These are phyloP conservation scores for Colletotrichum costaricense DNA, from an alignment of 2,329 filamentous ascomycete genomes.

Conservation along the genomic window DNA sequence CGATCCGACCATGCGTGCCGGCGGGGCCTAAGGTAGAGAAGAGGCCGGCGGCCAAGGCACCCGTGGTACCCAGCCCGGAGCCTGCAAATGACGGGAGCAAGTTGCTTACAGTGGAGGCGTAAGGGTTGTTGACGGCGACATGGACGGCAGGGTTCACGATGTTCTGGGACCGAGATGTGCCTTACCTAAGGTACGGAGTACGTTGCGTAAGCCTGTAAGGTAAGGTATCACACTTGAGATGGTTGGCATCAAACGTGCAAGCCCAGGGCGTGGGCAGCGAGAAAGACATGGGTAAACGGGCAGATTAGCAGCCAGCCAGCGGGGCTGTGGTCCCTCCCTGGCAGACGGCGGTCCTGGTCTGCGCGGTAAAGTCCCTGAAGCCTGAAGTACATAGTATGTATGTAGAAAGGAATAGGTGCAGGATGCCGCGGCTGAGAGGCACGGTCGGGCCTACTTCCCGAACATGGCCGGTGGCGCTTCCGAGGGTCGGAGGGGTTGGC, in stretches of 20 bases:
- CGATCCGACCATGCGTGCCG: background rate
- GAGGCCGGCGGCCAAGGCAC: background rate
- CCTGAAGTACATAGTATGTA: background rate
- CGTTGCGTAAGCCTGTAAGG: no score
- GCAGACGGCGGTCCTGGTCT: background rate
- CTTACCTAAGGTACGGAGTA: background rate
- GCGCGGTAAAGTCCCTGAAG: background rate
- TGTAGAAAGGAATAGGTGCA: background rate
- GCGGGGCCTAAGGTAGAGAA: background rate
- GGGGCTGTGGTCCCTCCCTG: background rate
- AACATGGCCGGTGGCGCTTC: slow-evolving; percentile 19
- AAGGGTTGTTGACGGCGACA: background rate
- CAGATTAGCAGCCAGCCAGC: background rate
- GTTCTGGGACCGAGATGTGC: background rate
- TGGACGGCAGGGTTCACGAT: background rate
- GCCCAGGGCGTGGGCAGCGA: background rate
- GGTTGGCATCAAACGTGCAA: background rate
- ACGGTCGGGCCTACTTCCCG: slow-evolving; percentile 30
- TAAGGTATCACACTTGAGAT: background rate
- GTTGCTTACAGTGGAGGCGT: background rate
- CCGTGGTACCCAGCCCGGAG: background rate
- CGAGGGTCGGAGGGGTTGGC: slow-evolving; percentile 24
- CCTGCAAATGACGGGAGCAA: background rate
- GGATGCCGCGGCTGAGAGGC: slow-evolving; percentile 14
- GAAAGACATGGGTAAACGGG: background rate